phyloP scores from a whole-genome alignment of 768 basidiomycete species.

The Trametes sanguinea region DNA sequence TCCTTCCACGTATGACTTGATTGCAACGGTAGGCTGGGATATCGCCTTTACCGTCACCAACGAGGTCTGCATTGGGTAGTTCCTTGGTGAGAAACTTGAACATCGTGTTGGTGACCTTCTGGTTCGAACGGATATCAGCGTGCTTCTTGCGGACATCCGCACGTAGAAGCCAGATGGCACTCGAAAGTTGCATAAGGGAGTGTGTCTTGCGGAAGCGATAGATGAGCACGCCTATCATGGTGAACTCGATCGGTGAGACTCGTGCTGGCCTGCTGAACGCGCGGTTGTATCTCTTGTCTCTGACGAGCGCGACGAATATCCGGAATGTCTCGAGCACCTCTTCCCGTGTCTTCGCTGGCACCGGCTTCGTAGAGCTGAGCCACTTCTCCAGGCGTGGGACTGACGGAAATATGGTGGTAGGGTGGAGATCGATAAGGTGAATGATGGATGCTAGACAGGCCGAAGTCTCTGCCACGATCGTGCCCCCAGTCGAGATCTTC shows the following conservation, averaged over 20 bases:
- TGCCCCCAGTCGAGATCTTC: conserved; percentile 39
- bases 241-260: conserved; percentile 69
- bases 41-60: conserved; percentile 18
- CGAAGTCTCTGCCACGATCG: conserved; percentile 41
- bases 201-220: conserved; percentile 43
- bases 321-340: conserved; percentile 47
- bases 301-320: conserved; percentile 49
- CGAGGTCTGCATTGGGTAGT: neutral
- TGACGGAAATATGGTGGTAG: conserved; percentile 21
- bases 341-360: conserved; percentile 33
- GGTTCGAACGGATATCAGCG: conserved; percentile 65
- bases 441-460: conserved; percentile 37
- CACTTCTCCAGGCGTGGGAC: conserved; percentile 31
- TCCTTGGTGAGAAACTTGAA: conserved; percentile 48
- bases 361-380: conserved; percentile 28
- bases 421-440: conserved; percentile 32
- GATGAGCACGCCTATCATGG: conserved; percentile 59
- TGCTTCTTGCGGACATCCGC: conserved; percentile 52
- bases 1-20: neutral
- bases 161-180: conserved; percentile 55
- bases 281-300: conserved; percentile 36
- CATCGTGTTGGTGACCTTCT: conserved; percentile 56
- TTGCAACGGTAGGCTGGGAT: conserved; percentile 5
- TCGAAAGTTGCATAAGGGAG: conserved; percentile 42
- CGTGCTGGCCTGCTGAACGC: conserved; percentile 42